Base-by-base conservation (phyloP, 495 filamentous ascomycete species). In the Penicillium antarcticum region DNA sequence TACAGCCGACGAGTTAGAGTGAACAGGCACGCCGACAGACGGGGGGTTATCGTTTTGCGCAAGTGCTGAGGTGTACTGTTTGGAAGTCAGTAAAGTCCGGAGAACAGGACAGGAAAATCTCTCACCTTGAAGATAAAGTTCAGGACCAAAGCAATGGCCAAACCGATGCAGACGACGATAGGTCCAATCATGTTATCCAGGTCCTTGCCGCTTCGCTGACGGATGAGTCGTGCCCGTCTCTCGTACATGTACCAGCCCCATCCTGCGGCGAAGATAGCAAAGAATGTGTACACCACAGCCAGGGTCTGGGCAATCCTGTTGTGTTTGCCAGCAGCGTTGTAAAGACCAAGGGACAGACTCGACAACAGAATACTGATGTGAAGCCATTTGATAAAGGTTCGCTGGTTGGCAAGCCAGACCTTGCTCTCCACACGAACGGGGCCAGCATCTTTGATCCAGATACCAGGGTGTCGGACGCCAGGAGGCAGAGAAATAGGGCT, bases 341-440 rank as follows among this genome's bases (percentile, higher is more conserved):
- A 96, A 26, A 98, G 72, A 35, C 85, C 89, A 19, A 98, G 72
- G 3, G 89, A 88, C 24, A 98, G 68, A 19, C 82, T 83, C 9
- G 90, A 91, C 7, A 97, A 81, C 23, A 97, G 76, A 19, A 98
- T 79, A 45, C 82, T 86, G 56, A 97, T 87, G 63, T 97, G 91
- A 68, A 96, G 87, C 94, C 94, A 98, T 66, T 96, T 96, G 66
- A 98, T 83, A 61, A 96, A 98, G 0, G 94, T 98, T 39, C 94
- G 83, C 72, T 98, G 89, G 65, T 98, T 98, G 42, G 94, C 94
- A 31, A 98, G 87, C 92, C 94, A 98, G 5, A 98, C 92, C 70
- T 98, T 98, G 35, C 89, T 88, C 69, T 98, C 94, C 34, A 98
- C 90, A 45, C 88, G 82, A 31, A 97, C 78, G 1, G 91, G 89